Conservation (phyloP, 2,329 filamentous ascomycete genomes). For the Aspergillus aculeatus region DNA sequence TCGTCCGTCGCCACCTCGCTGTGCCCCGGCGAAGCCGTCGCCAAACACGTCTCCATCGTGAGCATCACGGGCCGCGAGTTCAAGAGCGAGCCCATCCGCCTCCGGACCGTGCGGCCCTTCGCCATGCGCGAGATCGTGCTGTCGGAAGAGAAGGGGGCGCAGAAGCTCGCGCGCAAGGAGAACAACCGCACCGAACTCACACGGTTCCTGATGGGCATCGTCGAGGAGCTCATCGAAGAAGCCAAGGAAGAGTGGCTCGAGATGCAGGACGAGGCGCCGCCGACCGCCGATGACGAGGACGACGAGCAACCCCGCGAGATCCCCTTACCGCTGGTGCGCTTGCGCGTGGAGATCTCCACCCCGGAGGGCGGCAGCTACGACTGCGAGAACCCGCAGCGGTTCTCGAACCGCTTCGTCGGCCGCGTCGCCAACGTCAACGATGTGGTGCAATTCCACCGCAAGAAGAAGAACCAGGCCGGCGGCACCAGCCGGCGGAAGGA, state of each 20-base stretch:
- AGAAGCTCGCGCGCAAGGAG: constrained; percentile 72
- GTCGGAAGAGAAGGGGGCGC: constrained; percentile 71
- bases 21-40: constrained; percentile 81
- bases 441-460: constrained; percentile 88
- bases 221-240: constrained; percentile 83
- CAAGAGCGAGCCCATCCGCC: constrained; percentile 71
- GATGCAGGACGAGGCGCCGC: constrained; percentile 61
- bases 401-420: constrained; percentile 88
- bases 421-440: constrained; percentile 92
- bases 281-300: constrained; percentile 52
- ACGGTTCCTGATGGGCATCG: constrained; percentile 69
- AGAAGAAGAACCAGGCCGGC: constrained; percentile 61
- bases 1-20: constrained; percentile 95
- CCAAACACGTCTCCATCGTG: constrained; percentile 86
- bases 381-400: constrained; percentile 91
- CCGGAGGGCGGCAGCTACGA: constrained; percentile 84
- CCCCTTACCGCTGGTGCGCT: constrained; percentile 79
- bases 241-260: constrained; percentile 78
- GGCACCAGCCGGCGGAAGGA: constrained; percentile 50
- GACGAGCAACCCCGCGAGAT: constrained; percentile 45
- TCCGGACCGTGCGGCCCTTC: constrained; percentile 89
- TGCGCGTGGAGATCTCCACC: constrained; percentile 87
- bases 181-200: constrained; percentile 83
- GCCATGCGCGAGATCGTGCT: constrained; percentile 80
- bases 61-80: constrained; percentile 82